Evolutionary conservation across 306 rosid genomes (phyloP).

Genomic region (Rosa multiflora): DNA sequence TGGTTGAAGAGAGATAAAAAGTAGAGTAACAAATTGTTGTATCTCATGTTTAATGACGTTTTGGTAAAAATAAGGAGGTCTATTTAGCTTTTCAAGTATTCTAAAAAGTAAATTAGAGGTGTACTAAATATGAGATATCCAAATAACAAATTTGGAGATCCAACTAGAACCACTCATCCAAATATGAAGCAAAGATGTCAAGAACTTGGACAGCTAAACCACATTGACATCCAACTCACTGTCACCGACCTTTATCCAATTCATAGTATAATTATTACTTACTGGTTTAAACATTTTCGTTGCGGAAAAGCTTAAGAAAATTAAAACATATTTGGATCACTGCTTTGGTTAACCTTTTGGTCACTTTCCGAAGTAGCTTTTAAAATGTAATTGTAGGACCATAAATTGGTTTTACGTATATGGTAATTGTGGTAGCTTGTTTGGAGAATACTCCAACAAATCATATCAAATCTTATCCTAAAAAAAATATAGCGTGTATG

Average conservation of each 20-base stretch:
- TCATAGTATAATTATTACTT: neutral
- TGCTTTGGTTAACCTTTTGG: neutral
- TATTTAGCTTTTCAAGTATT: no score
- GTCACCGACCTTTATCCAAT: slow-evolving; percentile 27
- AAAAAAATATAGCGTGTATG: neutral
- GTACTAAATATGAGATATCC: no score
- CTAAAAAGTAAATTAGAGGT: no score
- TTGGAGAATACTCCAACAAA: slow-evolving; percentile 4
- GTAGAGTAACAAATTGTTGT: no score
- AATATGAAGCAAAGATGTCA: neutral
- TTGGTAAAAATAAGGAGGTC: no score
- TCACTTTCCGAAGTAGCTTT: neutral
- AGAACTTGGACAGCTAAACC: neutral
- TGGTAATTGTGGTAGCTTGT: neutral
- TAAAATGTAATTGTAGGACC: neutral
- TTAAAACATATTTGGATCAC: neutral
- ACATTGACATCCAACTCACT: neutral
- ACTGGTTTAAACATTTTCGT: neutral
- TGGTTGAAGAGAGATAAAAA: no score
- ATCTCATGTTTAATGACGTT: no score
- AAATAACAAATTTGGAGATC: no score
- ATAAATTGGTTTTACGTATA: slow-evolving; percentile 3
- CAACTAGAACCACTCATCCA: no score
- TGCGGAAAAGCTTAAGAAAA: neutral
- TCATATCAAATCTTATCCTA: slow-evolving; percentile 15